These are phyloP conservation scores for Calonectria leucothoes DNA, from an alignment of 2,329 filamentous ascomycete genomes.

Conservation along the genomic window DNA sequence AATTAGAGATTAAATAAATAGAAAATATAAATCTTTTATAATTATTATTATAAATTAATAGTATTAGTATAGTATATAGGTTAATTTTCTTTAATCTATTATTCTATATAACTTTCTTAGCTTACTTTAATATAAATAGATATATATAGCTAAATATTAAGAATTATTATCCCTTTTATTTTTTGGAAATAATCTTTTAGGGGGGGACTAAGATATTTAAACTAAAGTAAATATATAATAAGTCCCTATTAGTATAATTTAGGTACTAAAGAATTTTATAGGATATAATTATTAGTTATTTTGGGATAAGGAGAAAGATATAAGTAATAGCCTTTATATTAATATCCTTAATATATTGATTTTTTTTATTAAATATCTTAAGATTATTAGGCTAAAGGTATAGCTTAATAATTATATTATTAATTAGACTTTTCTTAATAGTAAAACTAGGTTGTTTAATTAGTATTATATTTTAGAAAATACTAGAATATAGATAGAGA, in stretches of 20 bases:
- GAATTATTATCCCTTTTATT: conserved; percentile 2
- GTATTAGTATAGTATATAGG: background rate
- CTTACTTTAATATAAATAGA: background rate
- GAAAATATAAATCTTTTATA: too few relatives aligned
- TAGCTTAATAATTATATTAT: too few relatives aligned
- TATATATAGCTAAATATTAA: background rate
- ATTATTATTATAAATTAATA: background rate
- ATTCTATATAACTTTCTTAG: background rate
- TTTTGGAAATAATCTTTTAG: background rate
- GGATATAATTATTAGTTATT: background rate
- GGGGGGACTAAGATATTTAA: background rate
- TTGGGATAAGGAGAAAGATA: background rate
- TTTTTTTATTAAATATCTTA: background rate
- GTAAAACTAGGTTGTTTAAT: too few relatives aligned
- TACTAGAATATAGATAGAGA: too few relatives aligned
- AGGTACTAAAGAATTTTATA: background rate
- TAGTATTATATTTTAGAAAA: too few relatives aligned
- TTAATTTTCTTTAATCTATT: background rate
- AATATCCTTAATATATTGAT: background rate
- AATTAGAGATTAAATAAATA: too few relatives aligned
- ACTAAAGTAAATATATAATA: conserved; percentile 1
- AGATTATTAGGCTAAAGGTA: background rate
- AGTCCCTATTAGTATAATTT: background rate
- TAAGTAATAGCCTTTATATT: background rate
- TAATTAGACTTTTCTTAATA: too few relatives aligned